phyloP scores from a whole-genome alignment of 805 yeast species.

The Debaryomyces castellii region DNA sequence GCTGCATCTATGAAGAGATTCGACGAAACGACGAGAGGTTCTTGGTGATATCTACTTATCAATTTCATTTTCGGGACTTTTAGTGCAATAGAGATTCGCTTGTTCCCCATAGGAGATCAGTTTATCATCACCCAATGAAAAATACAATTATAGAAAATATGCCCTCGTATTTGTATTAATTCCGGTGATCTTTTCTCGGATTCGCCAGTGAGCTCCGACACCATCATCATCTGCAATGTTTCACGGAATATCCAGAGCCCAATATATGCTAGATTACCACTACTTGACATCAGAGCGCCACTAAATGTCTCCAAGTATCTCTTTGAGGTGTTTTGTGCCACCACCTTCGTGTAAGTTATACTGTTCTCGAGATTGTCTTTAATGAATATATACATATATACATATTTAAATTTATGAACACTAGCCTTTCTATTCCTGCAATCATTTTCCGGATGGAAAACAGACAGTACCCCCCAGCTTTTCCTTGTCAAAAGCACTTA shows the following conservation, averaged over 20 bases:
- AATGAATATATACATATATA: too few relatives aligned
- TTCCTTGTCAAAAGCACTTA: too few relatives aligned
- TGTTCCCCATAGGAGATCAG: not conserved
- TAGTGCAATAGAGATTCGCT: not conserved
- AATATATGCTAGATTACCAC: not conserved
- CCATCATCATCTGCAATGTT: not conserved
- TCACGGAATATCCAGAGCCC: not conserved
- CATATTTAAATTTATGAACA: too few relatives aligned
- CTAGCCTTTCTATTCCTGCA: too few relatives aligned
- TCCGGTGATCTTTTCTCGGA: not conserved
- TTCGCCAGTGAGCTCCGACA: not conserved
- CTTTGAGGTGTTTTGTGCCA: too few relatives aligned
- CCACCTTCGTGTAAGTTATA: too few relatives aligned
- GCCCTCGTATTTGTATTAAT: not conserved
- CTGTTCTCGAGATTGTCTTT: too few relatives aligned
- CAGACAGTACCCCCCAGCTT: too few relatives aligned
- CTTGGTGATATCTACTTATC: constrained; percentile 30
- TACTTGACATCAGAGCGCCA: not conserved
- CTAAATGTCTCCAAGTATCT: too few relatives aligned
- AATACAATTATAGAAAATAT: not conserved
- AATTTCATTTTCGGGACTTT: not conserved
- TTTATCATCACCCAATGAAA: not conserved
- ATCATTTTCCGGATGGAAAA: too few relatives aligned
- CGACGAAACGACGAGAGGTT: constrained; percentile 42
- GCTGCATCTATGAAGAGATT: constrained; percentile 49